Evolutionary conservation across 1,139 yeast genomes (phyloP).

Genomic region (Suhomyces panamericanus): DNA sequence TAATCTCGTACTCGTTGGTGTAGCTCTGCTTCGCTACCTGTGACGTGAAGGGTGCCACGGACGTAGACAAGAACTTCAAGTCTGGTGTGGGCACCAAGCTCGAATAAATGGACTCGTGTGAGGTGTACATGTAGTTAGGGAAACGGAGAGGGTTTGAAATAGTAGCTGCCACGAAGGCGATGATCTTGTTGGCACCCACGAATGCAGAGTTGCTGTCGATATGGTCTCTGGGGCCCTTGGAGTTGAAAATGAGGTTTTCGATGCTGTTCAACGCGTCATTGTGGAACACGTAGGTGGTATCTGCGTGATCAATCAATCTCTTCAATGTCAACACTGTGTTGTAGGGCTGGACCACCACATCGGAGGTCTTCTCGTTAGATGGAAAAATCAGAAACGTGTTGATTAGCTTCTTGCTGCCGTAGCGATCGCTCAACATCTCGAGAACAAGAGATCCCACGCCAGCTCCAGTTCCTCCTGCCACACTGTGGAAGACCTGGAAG

Average conservation of each 20-base stretch:
- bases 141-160: constrained; percentile 85
- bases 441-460: constrained; percentile 86
- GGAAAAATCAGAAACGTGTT: constrained; percentile 91
- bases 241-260: constrained; percentile 49
- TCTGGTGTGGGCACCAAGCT: constrained; percentile 88
- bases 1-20: constrained; percentile 80
- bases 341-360: constrained; percentile 96
- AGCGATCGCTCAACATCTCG: constrained; percentile 78
- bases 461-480: constrained; percentile 99
- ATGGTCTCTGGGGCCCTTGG: constrained; percentile 12
- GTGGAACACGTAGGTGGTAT: constrained; percentile 84
- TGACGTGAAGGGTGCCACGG: constrained; percentile 81
- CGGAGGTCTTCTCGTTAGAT: constrained; percentile 71
- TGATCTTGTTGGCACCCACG: constrained; percentile 79
- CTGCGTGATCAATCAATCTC: constrained; percentile 80
- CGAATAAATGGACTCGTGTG: constrained; percentile 78
- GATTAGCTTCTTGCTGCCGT: constrained; percentile 72
- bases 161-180: constrained; percentile 81
- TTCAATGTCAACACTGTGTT: constrained; percentile 81
- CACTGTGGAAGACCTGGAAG: constrained; percentile 88
- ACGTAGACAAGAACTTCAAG: constrained; percentile 80
- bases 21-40: constrained; percentile 50
- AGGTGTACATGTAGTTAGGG: constrained; percentile 90
- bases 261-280: constrained; percentile 78
- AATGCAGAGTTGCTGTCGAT: constrained; percentile 47